Evolutionary conservation across 2,329 filamentous ascomycete genomes (phyloP).

Genomic region (Diaporthe capsici): DNA sequence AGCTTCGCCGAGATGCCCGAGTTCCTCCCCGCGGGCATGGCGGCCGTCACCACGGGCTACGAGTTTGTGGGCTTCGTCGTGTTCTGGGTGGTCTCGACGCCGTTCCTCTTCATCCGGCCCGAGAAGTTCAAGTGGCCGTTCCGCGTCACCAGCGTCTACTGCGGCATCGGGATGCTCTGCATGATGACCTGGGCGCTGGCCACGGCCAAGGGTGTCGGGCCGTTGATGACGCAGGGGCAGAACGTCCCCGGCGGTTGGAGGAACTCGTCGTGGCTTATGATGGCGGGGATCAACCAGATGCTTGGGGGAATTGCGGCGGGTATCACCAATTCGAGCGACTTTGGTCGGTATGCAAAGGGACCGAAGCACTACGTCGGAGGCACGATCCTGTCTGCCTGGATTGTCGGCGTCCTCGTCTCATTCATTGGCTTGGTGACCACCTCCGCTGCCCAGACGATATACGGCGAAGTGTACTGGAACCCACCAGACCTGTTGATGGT

Average conservation of each 20-base stretch:
- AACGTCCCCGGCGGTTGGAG: constrained; percentile 52
- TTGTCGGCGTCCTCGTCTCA: constrained; percentile 57
- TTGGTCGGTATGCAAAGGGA: constrained; percentile 57
- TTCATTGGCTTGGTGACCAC: constrained; percentile 59
- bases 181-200: constrained; percentile 64
- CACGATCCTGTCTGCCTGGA: constrained; percentile 55
- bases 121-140: constrained; percentile 65
- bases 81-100: constrained; percentile 64
- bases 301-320: constrained; percentile 57
- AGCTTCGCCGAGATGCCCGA: constrained; percentile 60
- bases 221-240: constrained; percentile 57
- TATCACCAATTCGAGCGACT: constrained; percentile 59
- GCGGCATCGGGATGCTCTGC: constrained; percentile 60
- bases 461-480: constrained; percentile 63
- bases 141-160: constrained; percentile 58
- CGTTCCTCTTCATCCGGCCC: constrained; percentile 63
- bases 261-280: constrained; percentile 60
- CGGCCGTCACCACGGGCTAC: constrained; percentile 52
- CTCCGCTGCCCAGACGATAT: constrained; percentile 59
- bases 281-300: constrained; percentile 60
- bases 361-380: constrained; percentile 55
- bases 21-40: constrained; percentile 56
- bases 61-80: constrained; percentile 65
- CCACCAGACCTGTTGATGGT: constrained; percentile 59
- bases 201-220: constrained; percentile 59